Conservation (phyloP, 2,329 filamentous ascomycete genomes). For the Alternaria sp. region DNA sequence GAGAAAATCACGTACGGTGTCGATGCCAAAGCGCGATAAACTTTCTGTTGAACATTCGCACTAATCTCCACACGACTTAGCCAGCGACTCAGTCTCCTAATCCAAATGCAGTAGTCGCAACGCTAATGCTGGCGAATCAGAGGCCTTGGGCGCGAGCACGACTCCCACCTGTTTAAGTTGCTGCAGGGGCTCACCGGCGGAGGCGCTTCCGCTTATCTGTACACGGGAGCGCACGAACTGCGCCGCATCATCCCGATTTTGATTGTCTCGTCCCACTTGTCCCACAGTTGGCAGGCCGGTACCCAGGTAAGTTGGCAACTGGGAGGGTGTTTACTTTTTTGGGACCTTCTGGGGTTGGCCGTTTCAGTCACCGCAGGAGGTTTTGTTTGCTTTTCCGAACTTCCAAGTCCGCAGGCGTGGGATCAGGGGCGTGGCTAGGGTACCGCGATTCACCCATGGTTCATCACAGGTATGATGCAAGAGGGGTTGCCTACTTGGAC, state of each 20-base stretch:
- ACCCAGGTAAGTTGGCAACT: not conserved
- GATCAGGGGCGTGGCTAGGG: not conserved
- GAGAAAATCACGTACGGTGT: not conserved
- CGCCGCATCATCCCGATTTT: not conserved
- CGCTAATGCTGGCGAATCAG: not conserved
- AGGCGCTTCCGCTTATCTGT: slow-evolving; percentile 1
- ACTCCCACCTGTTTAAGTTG: not conserved
- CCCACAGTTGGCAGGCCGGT: not conserved
- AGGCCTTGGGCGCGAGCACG: not conserved
- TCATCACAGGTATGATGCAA: not conserved
- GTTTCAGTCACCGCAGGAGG: not conserved
- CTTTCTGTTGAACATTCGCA: not conserved
- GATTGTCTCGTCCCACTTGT: not conserved
- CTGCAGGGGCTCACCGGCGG: not conserved
- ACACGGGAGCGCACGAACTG: not conserved
- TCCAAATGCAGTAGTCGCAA: not conserved
- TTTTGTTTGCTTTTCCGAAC: not conserved
- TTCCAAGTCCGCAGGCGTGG: not conserved
- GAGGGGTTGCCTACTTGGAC: not conserved
- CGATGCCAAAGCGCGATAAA: not conserved
- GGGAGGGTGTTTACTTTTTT: not conserved
- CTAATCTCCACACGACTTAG: not conserved
- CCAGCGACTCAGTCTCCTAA: not conserved
- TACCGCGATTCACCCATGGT: not conserved
- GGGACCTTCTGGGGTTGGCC: not conserved